These are phyloP conservation scores for Candida patagonica DNA, from an alignment of 805 yeast species.

Conservation along the genomic window DNA sequence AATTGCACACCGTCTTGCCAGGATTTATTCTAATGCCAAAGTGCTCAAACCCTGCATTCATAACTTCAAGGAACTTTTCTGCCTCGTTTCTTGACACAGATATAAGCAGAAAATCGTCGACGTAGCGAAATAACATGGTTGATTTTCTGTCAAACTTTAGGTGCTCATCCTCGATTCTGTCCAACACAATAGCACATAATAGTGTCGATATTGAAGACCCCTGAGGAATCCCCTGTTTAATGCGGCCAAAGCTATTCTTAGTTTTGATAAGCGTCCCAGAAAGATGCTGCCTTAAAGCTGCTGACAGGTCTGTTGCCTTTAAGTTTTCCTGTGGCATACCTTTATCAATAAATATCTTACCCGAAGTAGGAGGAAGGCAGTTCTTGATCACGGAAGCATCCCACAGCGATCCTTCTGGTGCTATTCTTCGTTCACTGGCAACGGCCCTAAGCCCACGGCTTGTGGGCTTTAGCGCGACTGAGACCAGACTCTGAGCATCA, in stretches of 20 bases:
- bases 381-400: background rate
- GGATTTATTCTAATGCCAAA: constrained; percentile 36
- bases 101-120: constrained; percentile 79
- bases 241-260: constrained; percentile 30
- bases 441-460: background rate
- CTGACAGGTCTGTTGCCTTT: constrained; percentile 36
- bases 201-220: constrained; percentile 72
- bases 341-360: constrained; percentile 18
- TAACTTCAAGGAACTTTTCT: constrained; percentile 21
- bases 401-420: background rate
- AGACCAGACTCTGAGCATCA: background rate
- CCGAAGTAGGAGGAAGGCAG: background rate
- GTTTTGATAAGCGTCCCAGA: constrained; percentile 35
- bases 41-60: constrained; percentile 32
- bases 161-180: constrained; percentile 38
- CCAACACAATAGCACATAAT: constrained; percentile 67
- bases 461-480: background rate
- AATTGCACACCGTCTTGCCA: constrained; percentile 31
- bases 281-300: constrained; percentile 44
- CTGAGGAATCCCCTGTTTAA: constrained; percentile 71
- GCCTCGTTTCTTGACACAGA: constrained; percentile 36
- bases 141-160: constrained; percentile 15
- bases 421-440: background rate
- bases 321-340: constrained; percentile 22
- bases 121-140: constrained; percentile 49